Evolutionary conservation across 306 rosid genomes (phyloP).

Genomic region (Citrullus mucosospermus): DNA sequence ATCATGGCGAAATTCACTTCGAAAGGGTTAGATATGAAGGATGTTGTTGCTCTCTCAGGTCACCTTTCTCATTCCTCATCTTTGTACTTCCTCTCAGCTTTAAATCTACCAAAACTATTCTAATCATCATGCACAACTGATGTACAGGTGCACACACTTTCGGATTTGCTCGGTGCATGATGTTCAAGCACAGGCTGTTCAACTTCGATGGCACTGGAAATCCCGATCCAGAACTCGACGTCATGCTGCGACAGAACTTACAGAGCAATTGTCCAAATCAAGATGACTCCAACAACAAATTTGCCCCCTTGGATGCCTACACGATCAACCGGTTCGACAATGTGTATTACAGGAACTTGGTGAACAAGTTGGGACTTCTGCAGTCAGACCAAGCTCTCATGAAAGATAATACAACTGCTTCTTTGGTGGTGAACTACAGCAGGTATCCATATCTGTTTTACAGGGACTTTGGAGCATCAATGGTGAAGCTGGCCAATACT

Average conservation of each 20-base stretch:
- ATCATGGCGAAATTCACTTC: slow-evolving; percentile 53
- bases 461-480: slow-evolving; percentile 51
- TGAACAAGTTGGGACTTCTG: slow-evolving; percentile 56
- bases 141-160: slow-evolving; percentile 62
- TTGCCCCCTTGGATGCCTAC: slow-evolving; percentile 48
- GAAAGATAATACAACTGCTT: slow-evolving; percentile 38
- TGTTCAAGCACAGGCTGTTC: slow-evolving; percentile 73
- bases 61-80: slow-evolving; percentile 5
- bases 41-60: slow-evolving; percentile 80
- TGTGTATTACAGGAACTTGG: slow-evolving; percentile 45
- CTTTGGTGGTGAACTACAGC: slow-evolving; percentile 46
- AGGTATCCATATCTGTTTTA: slow-evolving; percentile 38
- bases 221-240: slow-evolving; percentile 55
- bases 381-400: slow-evolving; percentile 72
- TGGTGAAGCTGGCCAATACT: slow-evolving; percentile 57
- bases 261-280: slow-evolving; percentile 46
- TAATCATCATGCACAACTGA: not conserved
- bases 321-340: slow-evolving; percentile 54
- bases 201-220: slow-evolving; percentile 50
- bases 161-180: slow-evolving; percentile 77
- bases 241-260: slow-evolving; percentile 30
- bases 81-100: not conserved
- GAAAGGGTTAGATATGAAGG: slow-evolving; percentile 58
- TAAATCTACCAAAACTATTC: not conserved
- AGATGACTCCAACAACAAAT: slow-evolving; percentile 42